Evolutionary conservation across 2,329 filamentous ascomycete genomes (phyloP).

Genomic region (Teratosphaeria gauchensis): DNA sequence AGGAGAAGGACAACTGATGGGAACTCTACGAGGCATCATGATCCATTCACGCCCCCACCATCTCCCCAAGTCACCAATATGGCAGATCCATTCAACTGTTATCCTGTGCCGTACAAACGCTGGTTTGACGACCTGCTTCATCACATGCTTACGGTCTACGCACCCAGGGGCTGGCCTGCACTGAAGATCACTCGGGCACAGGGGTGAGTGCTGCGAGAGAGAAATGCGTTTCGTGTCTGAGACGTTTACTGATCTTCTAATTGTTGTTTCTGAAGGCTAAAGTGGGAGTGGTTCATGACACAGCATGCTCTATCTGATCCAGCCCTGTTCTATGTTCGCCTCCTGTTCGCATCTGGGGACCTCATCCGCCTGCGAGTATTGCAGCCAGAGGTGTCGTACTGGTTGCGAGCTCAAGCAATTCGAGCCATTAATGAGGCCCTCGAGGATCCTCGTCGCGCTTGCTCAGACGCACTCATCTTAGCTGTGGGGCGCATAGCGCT

Average conservation of each 20-base stretch:
- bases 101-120: conserved; percentile 22
- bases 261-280: background rate
- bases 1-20: conserved; percentile 1
- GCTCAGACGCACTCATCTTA: conserved; percentile 14
- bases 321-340: conserved; percentile 25
- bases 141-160: conserved; percentile 27
- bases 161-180: conserved; percentile 25
- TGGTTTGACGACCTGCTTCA: conserved; percentile 23
- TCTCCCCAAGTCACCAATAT: conserved; percentile 3
- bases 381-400: conserved; percentile 14
- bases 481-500: conserved; percentile 26
- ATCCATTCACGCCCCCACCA: background rate
- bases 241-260: no score
- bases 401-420: conserved; percentile 22
- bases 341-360: conserved; percentile 25
- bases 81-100: conserved; percentile 23
- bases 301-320: conserved; percentile 23
- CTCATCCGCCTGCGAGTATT: conserved; percentile 18
- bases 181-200: conserved; percentile 21
- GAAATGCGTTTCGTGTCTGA: no score
- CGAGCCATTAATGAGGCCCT: conserved; percentile 18
- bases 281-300: conserved; percentile 26
- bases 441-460: conserved; percentile 10
- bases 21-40: background rate
- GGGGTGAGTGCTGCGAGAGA: conserved; percentile 5